Conservation (phyloP, 1,284 basidiomycete species). For the Salmacisia buchloeana region DNA sequence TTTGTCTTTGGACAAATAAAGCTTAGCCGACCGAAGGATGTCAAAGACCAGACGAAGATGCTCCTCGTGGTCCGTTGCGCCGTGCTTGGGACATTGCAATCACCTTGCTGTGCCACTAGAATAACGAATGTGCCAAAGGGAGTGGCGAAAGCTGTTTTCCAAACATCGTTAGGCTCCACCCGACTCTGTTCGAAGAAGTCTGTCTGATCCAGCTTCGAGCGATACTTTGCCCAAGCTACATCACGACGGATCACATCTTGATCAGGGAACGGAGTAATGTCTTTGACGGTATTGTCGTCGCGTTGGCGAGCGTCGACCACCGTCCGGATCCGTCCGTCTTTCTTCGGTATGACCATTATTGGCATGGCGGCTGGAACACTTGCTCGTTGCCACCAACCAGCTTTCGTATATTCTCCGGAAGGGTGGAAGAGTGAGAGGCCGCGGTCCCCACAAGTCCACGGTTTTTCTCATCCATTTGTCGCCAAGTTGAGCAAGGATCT, state of each 20-base stretch:
- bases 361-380: neutral
- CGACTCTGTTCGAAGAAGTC: conserved; percentile 50
- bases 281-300: conserved; percentile 53
- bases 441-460: neutral
- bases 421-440: neutral
- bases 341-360: conserved; percentile 53
- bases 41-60: conserved; percentile 26
- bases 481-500: neutral
- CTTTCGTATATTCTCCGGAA: neutral
- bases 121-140: conserved; percentile 19
- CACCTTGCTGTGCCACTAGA: conserved; percentile 49
- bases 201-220: conserved; percentile 51
- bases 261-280: conserved; percentile 50
- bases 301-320: conserved; percentile 55
- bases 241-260: conserved; percentile 52
- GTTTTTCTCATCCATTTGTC: neutral
- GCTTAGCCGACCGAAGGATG: neutral
- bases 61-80: conserved; percentile 50
- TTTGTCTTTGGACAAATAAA: conserved; percentile 1
- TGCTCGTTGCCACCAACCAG: neutral
- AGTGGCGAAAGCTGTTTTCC: conserved; percentile 40
- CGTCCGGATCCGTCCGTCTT: conserved; percentile 52
- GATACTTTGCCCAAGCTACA: conserved; percentile 43
- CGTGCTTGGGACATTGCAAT: conserved; percentile 49
- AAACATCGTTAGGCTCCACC: conserved; percentile 50